Evolutionary conservation across 1,284 basidiomycete genomes (phyloP), one percentile per base, ranked within the genome.

Genomic region (Moesziomyces antarcticus): DNA sequence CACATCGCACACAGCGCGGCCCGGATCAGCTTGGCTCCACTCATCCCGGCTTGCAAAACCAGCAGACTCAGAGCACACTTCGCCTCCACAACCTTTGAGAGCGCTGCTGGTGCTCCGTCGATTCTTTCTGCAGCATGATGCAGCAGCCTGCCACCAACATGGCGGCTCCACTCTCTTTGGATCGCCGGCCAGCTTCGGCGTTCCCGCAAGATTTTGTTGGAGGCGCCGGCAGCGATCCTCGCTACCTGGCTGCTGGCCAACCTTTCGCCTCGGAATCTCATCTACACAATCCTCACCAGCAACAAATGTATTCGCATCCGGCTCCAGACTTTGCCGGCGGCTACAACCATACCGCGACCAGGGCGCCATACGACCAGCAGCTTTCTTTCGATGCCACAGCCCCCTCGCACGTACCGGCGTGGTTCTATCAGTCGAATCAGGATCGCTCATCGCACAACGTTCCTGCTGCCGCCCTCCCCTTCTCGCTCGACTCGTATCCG

Each of bases 61-160:
- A 13, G 30, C 30, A 33, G 30, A 33, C 30, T 33, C 30, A 7
- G 27, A 33, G 30, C 30, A 33, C 30, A 33, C 30, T 13, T 33
- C 30, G 30, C 37, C 6, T 40, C 18, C 37, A 18, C 37, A 16
- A 18, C 13, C 30, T 33, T 33, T 33, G 37, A 40, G 37, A 18
- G 37, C 37, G 37, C 10, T 27, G 47, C 13, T 13, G 18, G 11
- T 6, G 16, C 35, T 21, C 5, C 27, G 22, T 16, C n/a, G 2
- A 22, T 20, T 27, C 6, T 27, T 21, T 18, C 6, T 24, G 18
- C 40, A 49, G 40, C 24, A 47, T 21, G 3, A 61, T 68, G 65
- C 65, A 68, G 37, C 65, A 68, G 30, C 51, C 57, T 9, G 50
- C 63, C 50, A 44, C 66, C 24, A 44, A 60, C 24, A 63, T 55